Conservation (phyloP, 305 asterid species). For the Petunia hybrid region DNA sequence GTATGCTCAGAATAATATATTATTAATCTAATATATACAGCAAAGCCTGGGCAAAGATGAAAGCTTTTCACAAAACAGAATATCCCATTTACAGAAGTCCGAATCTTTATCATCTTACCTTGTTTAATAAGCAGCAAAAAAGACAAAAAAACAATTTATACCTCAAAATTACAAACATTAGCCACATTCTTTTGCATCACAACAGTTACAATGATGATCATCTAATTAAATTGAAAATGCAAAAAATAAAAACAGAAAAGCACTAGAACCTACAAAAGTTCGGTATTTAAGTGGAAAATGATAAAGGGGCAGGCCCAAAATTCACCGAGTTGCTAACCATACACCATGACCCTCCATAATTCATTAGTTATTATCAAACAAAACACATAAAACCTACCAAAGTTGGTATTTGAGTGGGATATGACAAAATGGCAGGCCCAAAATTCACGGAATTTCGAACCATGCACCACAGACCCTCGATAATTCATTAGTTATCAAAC, state of each 20-base stretch:
- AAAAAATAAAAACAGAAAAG: background rate
- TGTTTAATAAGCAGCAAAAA: conserved; percentile 7
- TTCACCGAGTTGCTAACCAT: too few relatives aligned
- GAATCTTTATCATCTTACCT: conserved; percentile 4
- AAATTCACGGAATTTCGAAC: too few relatives aligned
- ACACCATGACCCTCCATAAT: too few relatives aligned
- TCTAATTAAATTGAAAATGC: background rate
- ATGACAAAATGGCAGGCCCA: too few relatives aligned
- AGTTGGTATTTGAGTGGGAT: too few relatives aligned
- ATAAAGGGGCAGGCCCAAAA: too few relatives aligned
- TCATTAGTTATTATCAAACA: too few relatives aligned
- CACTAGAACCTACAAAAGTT: too few relatives aligned
- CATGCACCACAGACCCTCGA: too few relatives aligned
- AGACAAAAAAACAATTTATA: background rate
- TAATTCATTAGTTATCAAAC: too few relatives aligned
- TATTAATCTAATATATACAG: background rate
- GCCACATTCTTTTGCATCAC: background rate
- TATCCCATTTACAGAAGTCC: background rate
- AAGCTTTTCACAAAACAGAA: conserved; percentile 1
- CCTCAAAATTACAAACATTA: background rate
- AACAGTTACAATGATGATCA: background rate
- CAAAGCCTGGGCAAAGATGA: conserved; percentile 17
- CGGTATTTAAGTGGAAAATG: too few relatives aligned
- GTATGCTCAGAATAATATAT: conserved; percentile 26
- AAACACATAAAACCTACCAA: too few relatives aligned